Evolutionary conservation across 2,329 filamentous ascomycete genomes (phyloP).

Genomic region (Fusarium sp.): DNA sequence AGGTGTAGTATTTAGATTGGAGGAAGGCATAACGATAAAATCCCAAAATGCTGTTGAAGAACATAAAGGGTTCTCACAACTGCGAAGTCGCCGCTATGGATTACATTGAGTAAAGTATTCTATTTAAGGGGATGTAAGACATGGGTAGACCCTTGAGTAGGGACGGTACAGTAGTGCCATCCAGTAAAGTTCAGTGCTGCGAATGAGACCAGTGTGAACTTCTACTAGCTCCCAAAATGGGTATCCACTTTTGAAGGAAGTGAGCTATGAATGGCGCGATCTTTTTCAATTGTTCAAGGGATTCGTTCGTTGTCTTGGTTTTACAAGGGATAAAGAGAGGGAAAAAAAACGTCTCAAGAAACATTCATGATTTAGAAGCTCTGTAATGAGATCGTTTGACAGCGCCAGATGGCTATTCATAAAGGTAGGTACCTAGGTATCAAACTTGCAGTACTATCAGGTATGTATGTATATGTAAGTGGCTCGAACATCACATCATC

Average conservation of each 20-base stretch:
- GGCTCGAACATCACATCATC: background rate
- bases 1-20: constrained; percentile 39
- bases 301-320: constrained; percentile 8
- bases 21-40: constrained; percentile 39
- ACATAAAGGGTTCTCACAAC: constrained; percentile 34
- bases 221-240: constrained; percentile 33
- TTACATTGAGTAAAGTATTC: constrained; percentile 28
- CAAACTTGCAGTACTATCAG: background rate
- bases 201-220: constrained; percentile 42
- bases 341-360: background rate
- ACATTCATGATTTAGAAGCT: background rate
- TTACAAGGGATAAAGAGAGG: background rate
- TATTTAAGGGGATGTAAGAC: constrained; percentile 41
- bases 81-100: constrained; percentile 4
- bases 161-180: background rate
- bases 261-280: constrained; percentile 15
- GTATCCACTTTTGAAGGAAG: constrained; percentile 15
- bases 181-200: background rate
- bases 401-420: background rate
- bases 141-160: constrained; percentile 33
- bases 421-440: background rate
- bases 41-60: constrained; percentile 30
- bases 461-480: background rate
- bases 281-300: background rate
- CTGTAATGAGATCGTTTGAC: background rate